phyloP scores from a whole-genome alignment of 495 filamentous ascomycete genomes.

The Aspergillus sclerotiicarbonarius region DNA sequence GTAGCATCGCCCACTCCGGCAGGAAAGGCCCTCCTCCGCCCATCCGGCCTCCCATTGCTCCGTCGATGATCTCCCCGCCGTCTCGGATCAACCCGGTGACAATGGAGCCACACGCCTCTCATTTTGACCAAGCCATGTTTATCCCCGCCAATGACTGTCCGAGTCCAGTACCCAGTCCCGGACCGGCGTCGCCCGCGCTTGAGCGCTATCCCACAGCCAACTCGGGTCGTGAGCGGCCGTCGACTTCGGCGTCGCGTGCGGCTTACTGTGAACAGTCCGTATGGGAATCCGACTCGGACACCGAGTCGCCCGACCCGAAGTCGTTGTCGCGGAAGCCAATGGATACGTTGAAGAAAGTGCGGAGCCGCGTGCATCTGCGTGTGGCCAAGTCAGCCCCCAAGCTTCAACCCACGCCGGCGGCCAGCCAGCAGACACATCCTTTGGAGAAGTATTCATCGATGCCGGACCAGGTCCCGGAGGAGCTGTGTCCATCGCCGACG shows the following conservation, averaged over 20 bases:
- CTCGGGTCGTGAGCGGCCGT: conserved; percentile 39
- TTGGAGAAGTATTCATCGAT: conserved; percentile 37
- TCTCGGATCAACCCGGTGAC: conserved; percentile 44
- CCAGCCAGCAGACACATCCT: conserved; percentile 13
- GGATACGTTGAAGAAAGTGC: conserved; percentile 48
- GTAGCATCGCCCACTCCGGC: conserved; percentile 15
- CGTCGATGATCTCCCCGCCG: conserved; percentile 46
- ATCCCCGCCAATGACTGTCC: conserved; percentile 44
- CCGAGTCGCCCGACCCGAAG: conserved; percentile 36
- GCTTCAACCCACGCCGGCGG: conserved; percentile 23
- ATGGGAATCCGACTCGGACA: conserved; percentile 49
- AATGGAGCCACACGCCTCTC: conserved; percentile 44
- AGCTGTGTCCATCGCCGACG: conserved; percentile 7
- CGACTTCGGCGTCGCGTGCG: conserved; percentile 42
- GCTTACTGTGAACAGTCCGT: conserved; percentile 39
- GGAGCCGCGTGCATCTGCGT: conserved; percentile 45
- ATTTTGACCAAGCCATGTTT: conserved; percentile 47
- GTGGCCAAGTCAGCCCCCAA: conserved; percentile 44
- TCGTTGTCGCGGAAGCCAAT: conserved; percentile 42
- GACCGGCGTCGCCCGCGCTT: conserved; percentile 33
- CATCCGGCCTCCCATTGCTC: conserved; percentile 34
- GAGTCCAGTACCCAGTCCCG: conserved; percentile 42
- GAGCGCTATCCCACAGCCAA: conserved; percentile 38
- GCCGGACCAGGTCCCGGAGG: conserved; percentile 23
- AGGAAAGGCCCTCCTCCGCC: conserved; percentile 32